Conservation (phyloP, 768 basidiomycete genomes). For the Lactifluus volemus region DNA sequence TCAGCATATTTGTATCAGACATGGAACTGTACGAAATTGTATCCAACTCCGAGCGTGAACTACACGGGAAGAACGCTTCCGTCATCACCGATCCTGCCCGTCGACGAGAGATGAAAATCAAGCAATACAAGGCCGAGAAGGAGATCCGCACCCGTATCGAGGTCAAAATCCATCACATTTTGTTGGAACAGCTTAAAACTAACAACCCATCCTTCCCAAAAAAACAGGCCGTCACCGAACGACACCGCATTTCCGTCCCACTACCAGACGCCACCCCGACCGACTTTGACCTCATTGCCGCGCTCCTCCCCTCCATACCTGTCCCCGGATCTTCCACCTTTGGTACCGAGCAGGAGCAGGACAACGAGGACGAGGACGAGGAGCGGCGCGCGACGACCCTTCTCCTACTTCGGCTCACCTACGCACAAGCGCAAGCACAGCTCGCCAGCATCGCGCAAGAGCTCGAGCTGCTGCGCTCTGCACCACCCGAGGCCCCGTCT, state of each 20-base stretch:
- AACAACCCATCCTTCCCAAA: not conserved
- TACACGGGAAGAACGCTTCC: conserved; percentile 43
- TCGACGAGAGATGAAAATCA: conserved; percentile 82
- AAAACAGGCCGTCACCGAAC: conserved; percentile 46
- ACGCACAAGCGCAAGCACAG: conserved; percentile 59
- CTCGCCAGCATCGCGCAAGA: conserved; percentile 66
- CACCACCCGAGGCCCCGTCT: conserved; percentile 31
- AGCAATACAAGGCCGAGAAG: conserved; percentile 82
- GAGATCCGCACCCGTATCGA: conserved; percentile 63
- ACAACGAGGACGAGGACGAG: conserved; percentile 41
- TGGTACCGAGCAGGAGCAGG: conserved; percentile 37
- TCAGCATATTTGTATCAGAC: conserved; percentile 38
- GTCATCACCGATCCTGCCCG: conserved; percentile 54
- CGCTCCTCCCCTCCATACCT: conserved; percentile 37
- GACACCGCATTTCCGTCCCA: conserved; percentile 34
- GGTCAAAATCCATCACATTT: conserved; percentile 31
- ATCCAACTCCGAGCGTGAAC: conserved; percentile 45
- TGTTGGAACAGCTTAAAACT: not conserved
- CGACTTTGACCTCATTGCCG: conserved; percentile 56
- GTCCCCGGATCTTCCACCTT: conserved; percentile 27
- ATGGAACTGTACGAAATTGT: conserved; percentile 63
- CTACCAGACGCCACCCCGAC: conserved; percentile 28
- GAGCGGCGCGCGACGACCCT: conserved; percentile 56
- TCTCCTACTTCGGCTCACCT: conserved; percentile 64
- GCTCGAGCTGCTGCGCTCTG: conserved; percentile 52